Percentiles rank a stretch among this genome's conserved stretches.
phyloP scores from a whole-genome alignment of 179 eudicot species.

The Amaranthus tricolor region DNA sequence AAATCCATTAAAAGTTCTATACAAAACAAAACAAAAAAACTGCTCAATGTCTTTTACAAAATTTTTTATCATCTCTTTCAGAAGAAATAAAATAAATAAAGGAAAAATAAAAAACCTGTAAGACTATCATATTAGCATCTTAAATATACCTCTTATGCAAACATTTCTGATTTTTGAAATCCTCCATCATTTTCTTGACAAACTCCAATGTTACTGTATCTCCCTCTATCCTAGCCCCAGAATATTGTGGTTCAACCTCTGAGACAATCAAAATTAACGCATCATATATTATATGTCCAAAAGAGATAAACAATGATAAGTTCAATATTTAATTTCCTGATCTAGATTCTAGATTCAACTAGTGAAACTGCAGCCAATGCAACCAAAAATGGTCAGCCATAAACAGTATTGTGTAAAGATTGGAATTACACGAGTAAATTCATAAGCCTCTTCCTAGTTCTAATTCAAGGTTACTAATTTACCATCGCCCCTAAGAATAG shows the following conservation, averaged over 20 bases:
- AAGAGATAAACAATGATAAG: conserved; percentile 1
- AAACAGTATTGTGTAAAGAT: neutral
- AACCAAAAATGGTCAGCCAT: neutral
- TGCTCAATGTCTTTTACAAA: neutral
- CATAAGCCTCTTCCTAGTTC: no score
- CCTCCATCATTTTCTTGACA: conserved; percentile 92
- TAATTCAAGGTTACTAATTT: no score
- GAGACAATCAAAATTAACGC: conserved; percentile 10
- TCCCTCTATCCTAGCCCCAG: conserved; percentile 97
- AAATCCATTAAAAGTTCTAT: neutral
- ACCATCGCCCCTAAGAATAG: no score
- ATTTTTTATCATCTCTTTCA: neutral
- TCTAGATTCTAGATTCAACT: conserved; percentile 9
- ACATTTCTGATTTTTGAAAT: conserved; percentile 79
- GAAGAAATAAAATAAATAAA: neutral
- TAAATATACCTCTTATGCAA: conserved; percentile 73
- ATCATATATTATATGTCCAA: neutral
- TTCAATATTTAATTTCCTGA: neutral
- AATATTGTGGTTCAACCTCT: conserved; percentile 93
- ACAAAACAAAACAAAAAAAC: conserved; percentile 1
- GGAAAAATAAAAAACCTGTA: neutral
- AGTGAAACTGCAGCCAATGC: neutral
- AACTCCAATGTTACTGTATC: conserved; percentile 83
- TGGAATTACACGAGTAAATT: neutral
- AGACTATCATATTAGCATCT: neutral